phyloP scores from a whole-genome alignment of 768 basidiomycete species.

The Porpolomopsis calyptriformis region DNA sequence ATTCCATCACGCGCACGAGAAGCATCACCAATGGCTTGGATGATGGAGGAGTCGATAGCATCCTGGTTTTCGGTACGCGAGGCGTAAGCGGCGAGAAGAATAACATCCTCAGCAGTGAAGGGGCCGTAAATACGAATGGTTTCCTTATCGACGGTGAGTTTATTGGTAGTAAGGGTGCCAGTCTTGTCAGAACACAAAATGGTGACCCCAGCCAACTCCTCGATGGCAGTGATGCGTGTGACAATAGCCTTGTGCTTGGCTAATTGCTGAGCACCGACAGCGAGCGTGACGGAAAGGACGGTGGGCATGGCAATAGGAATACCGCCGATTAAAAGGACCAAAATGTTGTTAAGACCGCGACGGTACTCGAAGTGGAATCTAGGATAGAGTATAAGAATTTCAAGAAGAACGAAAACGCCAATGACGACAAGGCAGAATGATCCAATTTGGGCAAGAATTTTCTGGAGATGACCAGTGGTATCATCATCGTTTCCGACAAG shows the following conservation, averaged over 20 bases:
- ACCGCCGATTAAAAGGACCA: slow-evolving; percentile 98
- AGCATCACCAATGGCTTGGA: slow-evolving; percentile 64
- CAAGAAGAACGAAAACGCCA: slow-evolving; percentile 89
- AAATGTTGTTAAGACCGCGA: slow-evolving; percentile 91
- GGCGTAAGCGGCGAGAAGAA: slow-evolving; percentile 89
- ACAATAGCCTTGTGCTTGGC: slow-evolving; percentile 99
- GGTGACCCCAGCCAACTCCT: slow-evolving; percentile 96
- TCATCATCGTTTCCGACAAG: slow-evolving; percentile 97
- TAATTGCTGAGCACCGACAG: slow-evolving; percentile 96
- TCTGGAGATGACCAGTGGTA: slow-evolving; percentile 95
- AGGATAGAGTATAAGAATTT: slow-evolving; percentile 90
- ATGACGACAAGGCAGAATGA: slow-evolving; percentile 96
- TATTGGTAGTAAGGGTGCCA: slow-evolving; percentile 97
- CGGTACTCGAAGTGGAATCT: slow-evolving; percentile 87
- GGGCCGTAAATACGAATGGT: slow-evolving; percentile 87
- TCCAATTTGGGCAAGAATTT: slow-evolving; percentile 95
- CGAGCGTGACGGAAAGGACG: slow-evolving; percentile 94
- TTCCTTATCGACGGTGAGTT: slow-evolving; percentile 90
- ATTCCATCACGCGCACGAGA: slow-evolving; percentile 79
- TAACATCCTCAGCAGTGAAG: slow-evolving; percentile 82
- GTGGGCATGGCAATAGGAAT: slow-evolving; percentile 99
- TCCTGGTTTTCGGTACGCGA: slow-evolving; percentile 99
- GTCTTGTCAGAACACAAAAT: slow-evolving; percentile 99
- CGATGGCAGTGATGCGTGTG: slow-evolving; percentile 98
- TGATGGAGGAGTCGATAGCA: slow-evolving; percentile 86